Conservation (phyloP, 1,139 yeast species). For the Magnusiomyces paraingens region DNA sequence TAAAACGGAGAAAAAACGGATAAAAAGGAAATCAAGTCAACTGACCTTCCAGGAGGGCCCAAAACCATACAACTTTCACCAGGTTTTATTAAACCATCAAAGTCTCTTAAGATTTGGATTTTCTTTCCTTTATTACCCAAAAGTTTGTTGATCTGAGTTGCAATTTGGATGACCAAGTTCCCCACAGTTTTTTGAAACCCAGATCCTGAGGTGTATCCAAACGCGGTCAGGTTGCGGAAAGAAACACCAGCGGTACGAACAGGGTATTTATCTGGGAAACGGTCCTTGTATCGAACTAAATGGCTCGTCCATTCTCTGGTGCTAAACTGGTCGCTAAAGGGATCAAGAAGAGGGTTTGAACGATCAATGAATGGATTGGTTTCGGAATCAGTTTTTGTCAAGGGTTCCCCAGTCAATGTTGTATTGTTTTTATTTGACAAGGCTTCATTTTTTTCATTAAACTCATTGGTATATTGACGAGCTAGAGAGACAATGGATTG, state of each 20-base stretch:
- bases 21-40: not conserved
- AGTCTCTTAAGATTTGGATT: slow-evolving; percentile 55
- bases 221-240: slow-evolving; percentile 57
- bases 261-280: slow-evolving; percentile 63
- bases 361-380: not conserved
- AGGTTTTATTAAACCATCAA: slow-evolving; percentile 61
- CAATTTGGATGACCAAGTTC: slow-evolving; percentile 50
- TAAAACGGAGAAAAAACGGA: too few species aligned
- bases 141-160: slow-evolving; percentile 42
- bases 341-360: slow-evolving; percentile 42
- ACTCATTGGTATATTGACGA: too few species aligned
- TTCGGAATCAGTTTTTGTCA: too few species aligned
- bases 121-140: slow-evolving; percentile 31
- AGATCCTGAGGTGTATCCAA: slow-evolving; percentile 63
- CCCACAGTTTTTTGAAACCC: slow-evolving; percentile 67
- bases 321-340: slow-evolving; percentile 46
- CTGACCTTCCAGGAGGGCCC: slow-evolving; percentile 59
- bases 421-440: too few species aligned
- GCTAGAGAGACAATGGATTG: too few species aligned
- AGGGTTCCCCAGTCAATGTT: too few species aligned
- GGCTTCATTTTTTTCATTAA: too few species aligned
- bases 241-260: slow-evolving; percentile 58
- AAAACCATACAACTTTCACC: slow-evolving; percentile 72
- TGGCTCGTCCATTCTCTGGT: slow-evolving; percentile 66
- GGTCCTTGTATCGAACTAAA: slow-evolving; percentile 46